Conservation (phyloP, 129 eudicot genomes). For the Pseudognaphalium luteoalbum region DNA sequence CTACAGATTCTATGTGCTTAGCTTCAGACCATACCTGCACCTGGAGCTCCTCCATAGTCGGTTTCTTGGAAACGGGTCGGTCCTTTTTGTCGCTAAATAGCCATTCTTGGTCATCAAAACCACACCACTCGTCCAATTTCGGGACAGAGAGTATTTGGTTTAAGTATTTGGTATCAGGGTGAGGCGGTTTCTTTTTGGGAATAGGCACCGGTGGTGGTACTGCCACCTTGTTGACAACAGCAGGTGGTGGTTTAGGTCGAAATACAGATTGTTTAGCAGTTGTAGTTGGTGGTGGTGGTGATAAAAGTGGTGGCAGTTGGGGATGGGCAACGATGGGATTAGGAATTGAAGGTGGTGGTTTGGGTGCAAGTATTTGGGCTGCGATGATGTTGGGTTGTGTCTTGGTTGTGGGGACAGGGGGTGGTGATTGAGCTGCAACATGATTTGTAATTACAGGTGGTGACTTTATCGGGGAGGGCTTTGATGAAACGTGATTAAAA, state of each 20-base stretch:
- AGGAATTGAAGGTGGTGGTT: slow-evolving; percentile 13
- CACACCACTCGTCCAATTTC: slow-evolving; percentile 45
- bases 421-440: slow-evolving; percentile 20
- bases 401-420: slow-evolving; percentile 15
- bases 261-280: slow-evolving; percentile 22
- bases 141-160: slow-evolving; percentile 52
- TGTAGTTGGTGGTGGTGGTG: slow-evolving; percentile 21
- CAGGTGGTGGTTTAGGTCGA: slow-evolving; percentile 33
- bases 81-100: slow-evolving; percentile 41
- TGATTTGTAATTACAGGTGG: slow-evolving; percentile 31
- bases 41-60: slow-evolving; percentile 28
- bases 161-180: slow-evolving; percentile 72
- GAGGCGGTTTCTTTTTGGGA: slow-evolving; percentile 45
- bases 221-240: slow-evolving; percentile 38
- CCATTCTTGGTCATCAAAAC: slow-evolving; percentile 68
- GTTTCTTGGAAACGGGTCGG: slow-evolving; percentile 25
- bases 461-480: slow-evolving; percentile 36
- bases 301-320: slow-evolving; percentile 27
- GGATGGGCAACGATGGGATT: slow-evolving; percentile 1
- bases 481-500: slow-evolving; percentile 12
- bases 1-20: slow-evolving; percentile 66
- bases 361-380: slow-evolving; percentile 15
- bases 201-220: slow-evolving; percentile 29
- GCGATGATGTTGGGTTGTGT: slow-evolving; percentile 29
- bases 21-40: slow-evolving; percentile 79